These are phyloP conservation scores for Liquidambar formosana DNA, from an alignment of 164 flowering plant species.

Conservation along the genomic window DNA sequence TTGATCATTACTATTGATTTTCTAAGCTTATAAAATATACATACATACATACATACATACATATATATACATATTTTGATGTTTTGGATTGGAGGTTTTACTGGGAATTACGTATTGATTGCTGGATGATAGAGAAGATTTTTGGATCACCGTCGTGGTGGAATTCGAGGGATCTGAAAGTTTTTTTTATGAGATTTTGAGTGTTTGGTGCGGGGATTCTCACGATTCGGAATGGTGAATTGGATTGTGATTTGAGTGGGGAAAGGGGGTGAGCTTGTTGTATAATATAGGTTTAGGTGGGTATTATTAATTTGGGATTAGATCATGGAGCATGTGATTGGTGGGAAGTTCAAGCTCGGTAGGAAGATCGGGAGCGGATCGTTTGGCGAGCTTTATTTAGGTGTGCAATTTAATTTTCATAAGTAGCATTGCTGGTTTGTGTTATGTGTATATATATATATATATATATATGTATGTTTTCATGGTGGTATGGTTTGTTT, in stretches of 20 bases:
- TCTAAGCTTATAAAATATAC: too few species aligned
- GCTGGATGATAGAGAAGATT: background rate
- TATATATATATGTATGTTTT: background rate
- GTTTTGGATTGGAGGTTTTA: background rate
- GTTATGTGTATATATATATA: background rate
- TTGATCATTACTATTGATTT: too few species aligned
- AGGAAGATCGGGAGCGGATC: constrained; percentile 48
- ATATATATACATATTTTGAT: background rate
- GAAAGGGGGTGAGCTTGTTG: background rate
- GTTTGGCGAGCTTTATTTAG: constrained; percentile 59
- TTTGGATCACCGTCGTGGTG: background rate
- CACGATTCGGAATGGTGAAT: too few species aligned
- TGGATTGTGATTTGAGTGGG: too few species aligned
- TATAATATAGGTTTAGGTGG: background rate
- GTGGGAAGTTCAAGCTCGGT: constrained; percentile 46
- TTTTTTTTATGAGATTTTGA: background rate
- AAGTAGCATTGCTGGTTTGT: background rate
- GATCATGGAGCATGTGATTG: constrained; percentile 49
- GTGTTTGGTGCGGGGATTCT: too few species aligned
- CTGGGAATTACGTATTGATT: background rate
- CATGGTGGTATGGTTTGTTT: constrained; percentile 12
- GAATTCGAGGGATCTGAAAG: background rate
- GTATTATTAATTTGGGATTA: background rate
- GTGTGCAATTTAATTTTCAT: constrained; percentile 15
- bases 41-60: too few species aligned